Evolutionary conservation across 192 early-diverging fungal genomes (phyloP), one percentile per base, ranked within the genome.

Genomic region (Chytriomyces hyalinus): DNA sequence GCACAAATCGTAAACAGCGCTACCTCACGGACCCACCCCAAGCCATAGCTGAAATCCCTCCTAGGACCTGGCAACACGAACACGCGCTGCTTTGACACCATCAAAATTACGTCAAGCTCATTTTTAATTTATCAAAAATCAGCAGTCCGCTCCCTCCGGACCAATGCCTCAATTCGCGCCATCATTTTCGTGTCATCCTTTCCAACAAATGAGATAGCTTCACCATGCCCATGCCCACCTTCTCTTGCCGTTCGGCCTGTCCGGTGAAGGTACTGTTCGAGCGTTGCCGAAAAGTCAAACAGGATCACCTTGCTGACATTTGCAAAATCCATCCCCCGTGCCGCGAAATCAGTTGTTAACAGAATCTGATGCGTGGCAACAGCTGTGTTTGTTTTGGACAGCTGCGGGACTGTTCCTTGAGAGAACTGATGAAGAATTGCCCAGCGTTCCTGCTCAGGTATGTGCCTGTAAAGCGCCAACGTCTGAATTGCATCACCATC

Each of bases 261-360:
- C 69, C 96, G 90, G 75, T 98, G 96, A n/a, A 96, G 89, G 75
- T 97, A 98, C 80, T 91, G 90, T 72, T 90, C 88, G 87, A 94
- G 92, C 48, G 93, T 90, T 9, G 85, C 78, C 17, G 96, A 94
- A 45, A 92, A 87, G 73, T 98, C 96, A 82, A 96, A 95, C 77
- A 93, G 93, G 61, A 98, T 88, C 6, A 98, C 95, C 5, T 84
- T 82, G 11, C 87, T 84, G 6, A 98, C 93, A 60, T 85, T 81
- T 26, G 93, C 90, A 20, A 98, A 84, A 82, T 98, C 95, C 78
- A 97, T 86, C 53, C 96, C 96, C 71, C 96, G 94, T 46, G 92
- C 91, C 71, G 95, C 90, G 62, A 96, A 80, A 79, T 98, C 96
- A 6, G 95, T 94, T 61, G 90, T 91, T 44, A 98, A 88, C 49